Evolutionary conservation across 495 filamentous ascomycete genomes (phyloP).

Genomic region (Aspergillus conjunctus): DNA sequence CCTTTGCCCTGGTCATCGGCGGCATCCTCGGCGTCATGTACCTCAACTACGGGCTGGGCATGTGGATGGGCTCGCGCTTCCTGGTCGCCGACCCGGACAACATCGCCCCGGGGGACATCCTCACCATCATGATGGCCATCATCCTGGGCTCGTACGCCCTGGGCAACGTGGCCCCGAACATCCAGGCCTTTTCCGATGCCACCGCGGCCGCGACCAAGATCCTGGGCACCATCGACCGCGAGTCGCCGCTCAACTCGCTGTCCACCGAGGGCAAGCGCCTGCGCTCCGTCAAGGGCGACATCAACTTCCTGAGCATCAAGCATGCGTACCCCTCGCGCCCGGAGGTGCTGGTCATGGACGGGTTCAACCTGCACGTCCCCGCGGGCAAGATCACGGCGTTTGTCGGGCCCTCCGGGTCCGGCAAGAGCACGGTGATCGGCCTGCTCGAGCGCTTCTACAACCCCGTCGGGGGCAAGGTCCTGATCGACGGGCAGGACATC

Average conservation of each 20-base stretch:
- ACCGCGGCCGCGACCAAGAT: constrained; percentile 87
- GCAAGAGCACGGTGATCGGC: constrained; percentile 91
- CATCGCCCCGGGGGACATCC: constrained; percentile 50
- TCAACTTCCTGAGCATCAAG: constrained; percentile 79
- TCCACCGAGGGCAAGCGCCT: constrained; percentile 67
- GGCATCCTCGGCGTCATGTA: constrained; percentile 80
- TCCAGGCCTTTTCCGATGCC: constrained; percentile 77
- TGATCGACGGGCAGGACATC: constrained; percentile 82
- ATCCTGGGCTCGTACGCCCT: constrained; percentile 91
- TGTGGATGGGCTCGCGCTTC: constrained; percentile 90
- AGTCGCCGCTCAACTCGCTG: constrained; percentile 79
- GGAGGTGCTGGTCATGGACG: constrained; percentile 81
- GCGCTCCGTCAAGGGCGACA: constrained; percentile 68
- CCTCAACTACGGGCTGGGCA: constrained; percentile 87
- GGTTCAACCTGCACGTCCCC: constrained; percentile 74
- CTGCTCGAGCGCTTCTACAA: constrained; percentile 92
- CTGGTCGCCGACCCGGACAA: constrained; percentile 60
- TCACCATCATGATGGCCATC: constrained; percentile 88
- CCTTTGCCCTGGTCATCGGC: constrained; percentile 74
- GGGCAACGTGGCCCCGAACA: constrained; percentile 84
- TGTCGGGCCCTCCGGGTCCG: constrained; percentile 83
- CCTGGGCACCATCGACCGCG: constrained; percentile 85
- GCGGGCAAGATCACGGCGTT: constrained; percentile 87
- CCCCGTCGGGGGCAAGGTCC: constrained; percentile 77
- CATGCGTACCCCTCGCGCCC: constrained; percentile 93